A percentile compares a stretch with the other conserved stretches of the same genome.
Evolutionary conservation across 371 early-diverging fungal genomes (phyloP).

Genomic region (Blyttiomyces sp.): DNA sequence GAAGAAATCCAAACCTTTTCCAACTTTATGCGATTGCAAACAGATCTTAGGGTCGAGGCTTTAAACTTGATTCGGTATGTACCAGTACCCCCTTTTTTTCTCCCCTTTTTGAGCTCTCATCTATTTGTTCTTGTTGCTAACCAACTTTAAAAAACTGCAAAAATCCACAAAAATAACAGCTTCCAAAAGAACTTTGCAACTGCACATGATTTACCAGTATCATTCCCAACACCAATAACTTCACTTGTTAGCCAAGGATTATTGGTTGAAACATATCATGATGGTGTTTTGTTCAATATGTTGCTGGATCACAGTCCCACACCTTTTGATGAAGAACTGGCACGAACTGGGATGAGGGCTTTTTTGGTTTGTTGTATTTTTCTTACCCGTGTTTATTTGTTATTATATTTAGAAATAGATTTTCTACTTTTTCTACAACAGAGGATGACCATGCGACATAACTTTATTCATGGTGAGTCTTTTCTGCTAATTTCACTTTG

Average conservation of each 20-base stretch:
- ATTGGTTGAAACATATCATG: conserved; percentile 78
- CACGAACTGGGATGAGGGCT: conserved; percentile 68
- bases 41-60: conserved; percentile 85
- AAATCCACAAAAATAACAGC: not conserved
- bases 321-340: conserved; percentile 67
- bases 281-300: conserved; percentile 70
- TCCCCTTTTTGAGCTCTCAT: no score
- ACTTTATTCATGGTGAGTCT: conserved; percentile 74
- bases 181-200: no score
- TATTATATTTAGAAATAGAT: not conserved
- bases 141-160: conserved; percentile 59
- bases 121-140: no score
- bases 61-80: conserved; percentile 68
- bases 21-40: conserved; percentile 87
- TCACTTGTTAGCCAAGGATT: conserved; percentile 68
- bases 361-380: conserved; percentile 43
- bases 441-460: conserved; percentile 87
- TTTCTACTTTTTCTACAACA: conserved; percentile 1
- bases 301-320: conserved; percentile 57
- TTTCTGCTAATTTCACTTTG: not conserved
- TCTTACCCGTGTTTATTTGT: not conserved
- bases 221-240: conserved; percentile 75
- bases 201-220: conserved; percentile 23
- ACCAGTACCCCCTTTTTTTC: no score
- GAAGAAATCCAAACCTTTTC: conserved; percentile 86